A percentile compares a stretch with the other conserved stretches of the same genome.
Evolutionary conservation across 1,284 basidiomycete species (phyloP).

Genomic region (Marasmius oreades): DNA sequence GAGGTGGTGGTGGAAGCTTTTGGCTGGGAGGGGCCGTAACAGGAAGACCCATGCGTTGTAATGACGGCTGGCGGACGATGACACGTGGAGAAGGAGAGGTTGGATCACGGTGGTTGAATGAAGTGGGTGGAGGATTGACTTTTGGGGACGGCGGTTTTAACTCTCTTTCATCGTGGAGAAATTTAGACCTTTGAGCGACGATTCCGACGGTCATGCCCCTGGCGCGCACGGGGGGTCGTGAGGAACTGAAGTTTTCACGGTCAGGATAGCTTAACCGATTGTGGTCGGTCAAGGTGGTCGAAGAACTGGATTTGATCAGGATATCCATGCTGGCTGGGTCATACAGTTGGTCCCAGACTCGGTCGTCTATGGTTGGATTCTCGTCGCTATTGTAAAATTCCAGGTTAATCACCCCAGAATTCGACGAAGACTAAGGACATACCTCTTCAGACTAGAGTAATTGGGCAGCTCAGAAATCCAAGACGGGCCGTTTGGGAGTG

Average conservation of each 20-base stretch:
- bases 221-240: conserved; percentile 38
- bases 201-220: conserved; percentile 47
- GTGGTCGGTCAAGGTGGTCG: conserved; percentile 22
- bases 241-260: conserved; percentile 16
- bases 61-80: conserved; percentile 37
- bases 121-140: conserved; percentile 10
- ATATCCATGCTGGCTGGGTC: neutral
- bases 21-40: conserved; percentile 43
- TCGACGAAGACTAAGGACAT: neutral
- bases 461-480: conserved; percentile 7
- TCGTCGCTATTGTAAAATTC: neutral
- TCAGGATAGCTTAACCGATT: conserved; percentile 31
- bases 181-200: conserved; percentile 24
- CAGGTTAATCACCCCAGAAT: neutral
- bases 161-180: conserved; percentile 16
- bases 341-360: neutral
- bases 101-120: conserved; percentile 10
- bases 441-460: conserved; percentile 3
- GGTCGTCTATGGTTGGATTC: neutral
- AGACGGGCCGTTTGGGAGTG: conserved; percentile 4
- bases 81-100: conserved; percentile 24
- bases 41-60: conserved; percentile 37
- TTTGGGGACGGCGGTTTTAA: conserved; percentile 8
- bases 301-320: conserved; percentile 20
- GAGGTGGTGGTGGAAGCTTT: conserved; percentile 37